Conservation (phyloP, 2,329 filamentous ascomycete genomes). For the Ceratocystis albifundus region DNA sequence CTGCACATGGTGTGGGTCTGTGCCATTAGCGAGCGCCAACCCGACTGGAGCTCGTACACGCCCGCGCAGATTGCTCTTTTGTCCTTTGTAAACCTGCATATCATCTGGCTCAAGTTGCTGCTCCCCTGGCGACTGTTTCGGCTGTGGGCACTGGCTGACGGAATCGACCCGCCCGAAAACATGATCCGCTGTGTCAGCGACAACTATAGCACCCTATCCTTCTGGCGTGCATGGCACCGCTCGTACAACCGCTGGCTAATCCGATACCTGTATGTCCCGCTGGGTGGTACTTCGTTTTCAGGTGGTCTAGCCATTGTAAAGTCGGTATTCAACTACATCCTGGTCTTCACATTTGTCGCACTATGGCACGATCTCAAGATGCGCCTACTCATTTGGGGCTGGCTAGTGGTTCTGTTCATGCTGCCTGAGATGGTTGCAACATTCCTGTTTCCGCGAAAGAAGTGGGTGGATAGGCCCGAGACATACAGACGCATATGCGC, state of each 20-base stretch:
- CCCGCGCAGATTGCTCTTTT: conserved; percentile 80
- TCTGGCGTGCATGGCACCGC: conserved; percentile 95
- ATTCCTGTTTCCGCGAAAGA: conserved; percentile 58
- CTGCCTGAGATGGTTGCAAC: conserved; percentile 69
- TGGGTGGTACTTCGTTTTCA: conserved; percentile 57
- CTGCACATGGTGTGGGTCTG: conserved; percentile 89
- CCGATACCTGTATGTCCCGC: conserved; percentile 83
- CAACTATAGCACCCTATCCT: conserved; percentile 81
- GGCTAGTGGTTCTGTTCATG: conserved; percentile 90
- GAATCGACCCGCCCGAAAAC: conserved; percentile 91
- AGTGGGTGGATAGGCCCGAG: conserved; percentile 58
- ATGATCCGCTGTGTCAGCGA: conserved; percentile 95
- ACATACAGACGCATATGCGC: conserved; percentile 71
- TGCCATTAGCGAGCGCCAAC: conserved; percentile 72
- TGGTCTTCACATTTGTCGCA: conserved; percentile 92
- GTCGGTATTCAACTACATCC: conserved; percentile 62
- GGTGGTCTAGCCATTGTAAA: conserved; percentile 39
- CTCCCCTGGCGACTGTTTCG: conserved; percentile 98
- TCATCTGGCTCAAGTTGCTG: conserved; percentile 95
- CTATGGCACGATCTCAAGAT: conserved; percentile 97
- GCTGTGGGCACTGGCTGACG: conserved; percentile 84
- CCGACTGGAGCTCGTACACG: conserved; percentile 72
- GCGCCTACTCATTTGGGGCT: conserved; percentile 85
- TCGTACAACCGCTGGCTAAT: conserved; percentile 91
- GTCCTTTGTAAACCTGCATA: conserved; percentile 89